These are phyloP conservation scores for Phlyctochytrium bullatum DNA, from an alignment of 192 early-diverging fungal species.

Conservation along the genomic window DNA sequence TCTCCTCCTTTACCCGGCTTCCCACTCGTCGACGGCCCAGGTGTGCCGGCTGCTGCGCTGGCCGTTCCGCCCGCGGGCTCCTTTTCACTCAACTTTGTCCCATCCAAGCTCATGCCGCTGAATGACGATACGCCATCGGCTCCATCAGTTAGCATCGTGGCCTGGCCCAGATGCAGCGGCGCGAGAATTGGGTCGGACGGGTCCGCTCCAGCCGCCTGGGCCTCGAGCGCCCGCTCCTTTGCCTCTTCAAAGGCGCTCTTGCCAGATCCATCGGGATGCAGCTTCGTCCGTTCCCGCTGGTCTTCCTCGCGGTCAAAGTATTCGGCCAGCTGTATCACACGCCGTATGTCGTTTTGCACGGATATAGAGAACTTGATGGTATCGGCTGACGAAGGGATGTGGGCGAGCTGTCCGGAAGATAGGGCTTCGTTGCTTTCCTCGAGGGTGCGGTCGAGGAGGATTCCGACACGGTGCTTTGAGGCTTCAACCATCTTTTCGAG, in stretches of 20 bases:
- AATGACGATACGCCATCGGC: neutral
- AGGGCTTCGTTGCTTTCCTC: neutral
- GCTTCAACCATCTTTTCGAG: constrained; percentile 9
- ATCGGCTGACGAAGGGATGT: neutral
- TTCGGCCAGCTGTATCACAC: neutral
- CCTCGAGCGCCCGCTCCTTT: neutral
- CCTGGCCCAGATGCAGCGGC: no score
- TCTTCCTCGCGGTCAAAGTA: neutral
- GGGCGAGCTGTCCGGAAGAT: neutral
- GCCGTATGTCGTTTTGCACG: neutral
- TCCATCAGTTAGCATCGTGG: neutral
- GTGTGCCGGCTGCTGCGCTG: no score
- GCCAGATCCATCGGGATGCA: constrained; percentile 24
- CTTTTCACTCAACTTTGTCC: neutral
- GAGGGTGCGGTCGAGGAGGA: constrained; percentile 7
- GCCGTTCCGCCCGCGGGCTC: neutral
- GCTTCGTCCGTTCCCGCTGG: neutral
- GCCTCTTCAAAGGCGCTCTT: constrained; percentile 13
- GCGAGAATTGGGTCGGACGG: no score
- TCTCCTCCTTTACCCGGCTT: no score
- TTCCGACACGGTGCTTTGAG: constrained; percentile 23
- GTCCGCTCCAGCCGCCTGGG: neutral
- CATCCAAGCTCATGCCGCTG: neutral
- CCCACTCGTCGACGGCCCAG: no score
- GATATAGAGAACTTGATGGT: neutral